Evolutionary conservation across 192 early-diverging fungal genomes (phyloP), one percentile per base, ranked within the genome.

Genomic region (Backusella mclennaniae): DNA sequence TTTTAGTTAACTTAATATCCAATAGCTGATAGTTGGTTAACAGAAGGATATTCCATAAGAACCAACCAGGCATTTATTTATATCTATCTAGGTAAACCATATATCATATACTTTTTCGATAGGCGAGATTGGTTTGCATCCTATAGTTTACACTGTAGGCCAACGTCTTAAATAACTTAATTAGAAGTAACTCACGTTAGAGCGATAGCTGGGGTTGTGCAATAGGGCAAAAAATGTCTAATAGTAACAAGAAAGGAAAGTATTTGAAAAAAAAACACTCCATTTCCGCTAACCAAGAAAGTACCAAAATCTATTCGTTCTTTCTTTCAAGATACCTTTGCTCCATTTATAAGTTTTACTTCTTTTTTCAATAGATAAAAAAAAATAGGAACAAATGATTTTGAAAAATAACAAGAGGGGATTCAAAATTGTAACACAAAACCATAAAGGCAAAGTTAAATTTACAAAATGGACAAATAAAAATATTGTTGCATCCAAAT

Each of bases 401-500:
- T 63, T 9, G 12, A 63, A 29, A 59, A 29, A 63, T 26, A 63
- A 11, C 56, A 23, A 29, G 56, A 29, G 26, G 56, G 56, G 56
- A 29, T 63, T 23, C 12, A 63, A 63, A 63, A 29, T 29, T 63
- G 56, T 63, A 63, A 63, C 56, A 63, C 56, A 63, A 29, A 63
- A 63, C 56, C 12, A 63, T 63, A 63, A 63, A 12, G 56, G 56
- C 12, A 63, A 63, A 63, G 56, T 63, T 63, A 63, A 63, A 63
- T 63, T 63, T 26, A 29, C 26, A 23, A 63, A 59, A 29, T 63
- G 56, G 56, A 63, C 56, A 63, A 63, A 63, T 63, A 63, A 63
- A 63, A 63, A 63, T 26, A 49, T 4, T 26, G 23, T 29, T 12
- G 23, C 23, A 12, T 29, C 21, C 3, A 63, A 29, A 29, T 63